Conservation (phyloP, 768 basidiomycete genomes). For the Termitomyces sp. region DNA sequence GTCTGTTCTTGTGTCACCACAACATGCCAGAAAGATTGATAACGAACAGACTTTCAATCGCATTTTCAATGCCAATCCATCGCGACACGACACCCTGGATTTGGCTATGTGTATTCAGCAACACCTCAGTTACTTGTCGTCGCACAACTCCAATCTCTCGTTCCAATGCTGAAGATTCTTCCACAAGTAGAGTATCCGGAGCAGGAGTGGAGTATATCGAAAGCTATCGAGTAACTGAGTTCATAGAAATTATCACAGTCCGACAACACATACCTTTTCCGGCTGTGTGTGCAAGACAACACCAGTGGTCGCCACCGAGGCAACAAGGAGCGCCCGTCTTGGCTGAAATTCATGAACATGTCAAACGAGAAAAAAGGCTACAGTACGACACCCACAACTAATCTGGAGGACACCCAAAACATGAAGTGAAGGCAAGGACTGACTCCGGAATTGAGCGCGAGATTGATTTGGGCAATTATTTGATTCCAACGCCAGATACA, state of each 20-base stretch:
- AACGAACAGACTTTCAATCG: slow-evolving; percentile 74
- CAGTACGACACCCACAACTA: slow-evolving; percentile 5
- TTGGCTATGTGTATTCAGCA: slow-evolving; percentile 51
- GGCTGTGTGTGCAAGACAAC: slow-evolving; percentile 24
- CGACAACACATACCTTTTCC: slow-evolving; percentile 23
- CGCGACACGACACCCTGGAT: slow-evolving; percentile 69
- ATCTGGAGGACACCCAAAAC: slow-evolving; percentile 14
- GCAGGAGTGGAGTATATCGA: slow-evolving; percentile 74
- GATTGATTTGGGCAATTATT: background rate
- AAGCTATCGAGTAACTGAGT: slow-evolving; percentile 41
- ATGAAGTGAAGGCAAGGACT: background rate
- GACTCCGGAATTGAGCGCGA: slow-evolving; percentile 7
- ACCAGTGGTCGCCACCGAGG: slow-evolving; percentile 25
- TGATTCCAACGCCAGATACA: background rate
- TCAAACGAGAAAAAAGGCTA: background rate
- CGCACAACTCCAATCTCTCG: slow-evolving; percentile 69
- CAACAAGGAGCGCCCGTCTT: slow-evolving; percentile 27
- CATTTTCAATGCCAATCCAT: slow-evolving; percentile 85
- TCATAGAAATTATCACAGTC: background rate
- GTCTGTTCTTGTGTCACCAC: slow-evolving; percentile 33
- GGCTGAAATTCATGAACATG: slow-evolving; percentile 19
- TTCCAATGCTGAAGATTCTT: slow-evolving; percentile 74
- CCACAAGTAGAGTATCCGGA: slow-evolving; percentile 64
- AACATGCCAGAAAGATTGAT: background rate
- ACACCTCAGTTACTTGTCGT: slow-evolving; percentile 48